These are phyloP conservation scores for Hypomontagnella submonticulosa DNA, from an alignment of 495 filamentous ascomycete species.

Conservation along the genomic window DNA sequence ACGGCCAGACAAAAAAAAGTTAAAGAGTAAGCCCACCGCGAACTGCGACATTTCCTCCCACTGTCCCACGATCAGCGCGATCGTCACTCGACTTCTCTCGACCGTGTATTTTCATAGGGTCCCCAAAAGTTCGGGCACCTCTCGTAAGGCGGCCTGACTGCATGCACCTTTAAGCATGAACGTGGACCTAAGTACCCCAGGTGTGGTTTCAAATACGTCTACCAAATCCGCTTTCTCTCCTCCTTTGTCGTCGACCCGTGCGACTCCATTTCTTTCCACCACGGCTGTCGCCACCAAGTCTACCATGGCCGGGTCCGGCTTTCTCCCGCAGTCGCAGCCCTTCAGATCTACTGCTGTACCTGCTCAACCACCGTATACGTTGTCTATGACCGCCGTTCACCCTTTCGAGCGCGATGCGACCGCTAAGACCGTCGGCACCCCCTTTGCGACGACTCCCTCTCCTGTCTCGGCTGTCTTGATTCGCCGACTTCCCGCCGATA, in stretches of 20 bases:
- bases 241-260: conserved; percentile 51
- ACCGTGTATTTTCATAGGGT: conserved; percentile 34
- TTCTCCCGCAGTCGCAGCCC: conserved; percentile 49
- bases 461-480: conserved; percentile 64
- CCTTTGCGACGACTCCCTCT: conserved; percentile 58
- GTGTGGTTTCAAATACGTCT: conserved; percentile 50
- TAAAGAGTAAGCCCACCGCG: conserved; percentile 30
- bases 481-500: conserved; percentile 80
- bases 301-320: conserved; percentile 55
- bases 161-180: conserved; percentile 60
- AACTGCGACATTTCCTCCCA: conserved; percentile 41
- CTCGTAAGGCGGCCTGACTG: conserved; percentile 45
- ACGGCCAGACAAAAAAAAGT: conserved; percentile 13
- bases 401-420: conserved; percentile 59
- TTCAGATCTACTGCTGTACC: conserved; percentile 47
- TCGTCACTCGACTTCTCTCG: conserved; percentile 46
- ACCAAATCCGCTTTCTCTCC: conserved; percentile 45
- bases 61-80: conserved; percentile 57
- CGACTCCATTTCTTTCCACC: conserved; percentile 49
- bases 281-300: conserved; percentile 48
- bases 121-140: conserved; percentile 34
- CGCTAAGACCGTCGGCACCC: conserved; percentile 60
- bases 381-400: conserved; percentile 46
- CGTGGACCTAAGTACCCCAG: conserved; percentile 51
- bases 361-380: conserved; percentile 55